Conservation (phyloP, 805 yeast genomes). For the Saturnispora quitensis region DNA sequence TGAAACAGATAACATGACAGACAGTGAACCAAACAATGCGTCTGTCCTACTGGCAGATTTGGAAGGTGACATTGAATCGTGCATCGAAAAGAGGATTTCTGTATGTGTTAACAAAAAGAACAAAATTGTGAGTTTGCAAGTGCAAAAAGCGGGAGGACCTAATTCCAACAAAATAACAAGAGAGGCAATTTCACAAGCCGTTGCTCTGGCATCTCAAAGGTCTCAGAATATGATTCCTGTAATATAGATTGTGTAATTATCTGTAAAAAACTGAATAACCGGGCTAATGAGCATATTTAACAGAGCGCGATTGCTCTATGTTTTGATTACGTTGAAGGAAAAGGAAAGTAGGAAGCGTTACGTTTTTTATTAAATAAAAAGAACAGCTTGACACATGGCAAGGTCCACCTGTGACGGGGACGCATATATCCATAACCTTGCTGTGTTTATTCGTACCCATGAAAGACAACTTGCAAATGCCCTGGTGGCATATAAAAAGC, state of each 20-base stretch:
- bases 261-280: not conserved
- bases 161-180: conserved; percentile 32
- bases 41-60: conserved; percentile 57
- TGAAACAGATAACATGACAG: conserved; percentile 26
- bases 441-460: conserved; percentile 45
- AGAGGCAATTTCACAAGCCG: conserved; percentile 38
- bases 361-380: not conserved
- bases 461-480: conserved; percentile 55
- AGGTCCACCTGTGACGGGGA: conserved; percentile 43
- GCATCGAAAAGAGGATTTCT: conserved; percentile 44
- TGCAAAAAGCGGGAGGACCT: conserved; percentile 41
- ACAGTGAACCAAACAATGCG: conserved; percentile 11
- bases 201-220: conserved; percentile 40
- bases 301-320: not conserved
- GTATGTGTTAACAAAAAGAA: conserved; percentile 30
- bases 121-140: conserved; percentile 34
- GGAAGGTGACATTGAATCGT: conserved; percentile 82
- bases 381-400: conserved; percentile 8
- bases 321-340: not conserved
- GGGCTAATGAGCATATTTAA: conserved; percentile 1
- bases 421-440: conserved; percentile 44
- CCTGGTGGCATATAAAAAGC: conserved; percentile 42
- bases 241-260: not conserved
- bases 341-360: not conserved
- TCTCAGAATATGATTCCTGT: conserved; percentile 28